These are phyloP conservation scores for Puccinia brachypodii DNA, from an alignment of 1,284 basidiomycete genomes.

Conservation along the genomic window DNA sequence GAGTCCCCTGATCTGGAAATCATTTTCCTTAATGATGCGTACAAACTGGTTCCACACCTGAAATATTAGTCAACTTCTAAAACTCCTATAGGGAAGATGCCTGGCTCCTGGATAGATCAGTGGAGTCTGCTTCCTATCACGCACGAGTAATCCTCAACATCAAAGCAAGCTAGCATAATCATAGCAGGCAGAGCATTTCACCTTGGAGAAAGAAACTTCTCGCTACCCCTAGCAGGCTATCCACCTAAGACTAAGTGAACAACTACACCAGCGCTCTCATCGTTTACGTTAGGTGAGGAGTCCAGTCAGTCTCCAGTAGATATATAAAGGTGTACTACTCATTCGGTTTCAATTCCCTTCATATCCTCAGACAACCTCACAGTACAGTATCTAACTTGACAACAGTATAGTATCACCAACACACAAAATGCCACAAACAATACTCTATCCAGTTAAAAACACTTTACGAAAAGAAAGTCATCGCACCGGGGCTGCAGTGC, in stretches of 20 bases:
- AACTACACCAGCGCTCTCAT: neutral
- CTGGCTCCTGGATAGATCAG: constrained; percentile 8
- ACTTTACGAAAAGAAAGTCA: constrained; percentile 29
- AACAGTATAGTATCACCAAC: neutral
- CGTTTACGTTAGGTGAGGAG: constrained; percentile 9
- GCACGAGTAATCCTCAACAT: neutral
- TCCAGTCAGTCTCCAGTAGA: neutral
- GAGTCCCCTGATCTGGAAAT: neutral
- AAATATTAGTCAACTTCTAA: neutral
- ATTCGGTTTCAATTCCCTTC: neutral
- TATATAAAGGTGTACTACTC: neutral
- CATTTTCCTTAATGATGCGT: constrained; percentile 9
- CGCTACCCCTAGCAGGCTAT: neutral
- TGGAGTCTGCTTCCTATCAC: neutral
- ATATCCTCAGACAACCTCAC: constrained; percentile 8
- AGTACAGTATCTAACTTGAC: neutral
- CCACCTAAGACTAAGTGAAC: neutral
- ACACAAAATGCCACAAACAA: constrained; percentile 16
- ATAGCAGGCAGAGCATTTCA: neutral
- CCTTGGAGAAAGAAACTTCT: neutral
- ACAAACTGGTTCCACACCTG: neutral
- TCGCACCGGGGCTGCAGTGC: constrained; percentile 28
- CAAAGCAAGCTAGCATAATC: neutral
- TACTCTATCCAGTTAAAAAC: constrained; percentile 37
- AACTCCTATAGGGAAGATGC: constrained; percentile 2